Conservation (phyloP, 371 early-diverging fungal genomes). For the Mucor circinelloides region DNA sequence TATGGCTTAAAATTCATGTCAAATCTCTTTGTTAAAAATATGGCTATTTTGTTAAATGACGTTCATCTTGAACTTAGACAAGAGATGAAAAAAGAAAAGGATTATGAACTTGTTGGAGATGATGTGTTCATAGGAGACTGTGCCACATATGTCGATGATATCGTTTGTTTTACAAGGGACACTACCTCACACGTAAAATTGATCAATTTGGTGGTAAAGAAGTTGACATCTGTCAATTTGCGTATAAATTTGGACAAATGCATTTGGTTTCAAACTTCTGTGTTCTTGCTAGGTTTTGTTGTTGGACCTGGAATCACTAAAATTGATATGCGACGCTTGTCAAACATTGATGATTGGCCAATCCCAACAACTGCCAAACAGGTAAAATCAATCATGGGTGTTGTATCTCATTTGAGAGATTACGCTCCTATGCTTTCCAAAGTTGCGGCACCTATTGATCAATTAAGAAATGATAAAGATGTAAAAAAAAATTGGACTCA, state of each 20-base stretch:
- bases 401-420: constrained; percentile 25
- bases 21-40: neutral
- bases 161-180: neutral
- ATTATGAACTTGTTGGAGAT: neutral
- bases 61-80: neutral
- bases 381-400: no score
- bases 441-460: neutral
- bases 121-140: neutral
- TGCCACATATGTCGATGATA: neutral
- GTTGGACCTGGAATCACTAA: no score
- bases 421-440: neutral
- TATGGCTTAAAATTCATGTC: neutral
- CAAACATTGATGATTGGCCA: no score
- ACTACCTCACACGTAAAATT: neutral
- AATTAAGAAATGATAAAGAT: neutral
- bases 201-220: constrained; percentile 10
- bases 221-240: no score
- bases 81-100: neutral
- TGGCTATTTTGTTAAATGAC: neutral
- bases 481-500: constrained; percentile 2
- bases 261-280: no score
- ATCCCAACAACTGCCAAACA: no score
- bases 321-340: no score
- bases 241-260: no score
- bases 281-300: no score